Evolutionary conservation across 306 rosid species (phyloP).

Genomic region (Comarum palustre): DNA sequence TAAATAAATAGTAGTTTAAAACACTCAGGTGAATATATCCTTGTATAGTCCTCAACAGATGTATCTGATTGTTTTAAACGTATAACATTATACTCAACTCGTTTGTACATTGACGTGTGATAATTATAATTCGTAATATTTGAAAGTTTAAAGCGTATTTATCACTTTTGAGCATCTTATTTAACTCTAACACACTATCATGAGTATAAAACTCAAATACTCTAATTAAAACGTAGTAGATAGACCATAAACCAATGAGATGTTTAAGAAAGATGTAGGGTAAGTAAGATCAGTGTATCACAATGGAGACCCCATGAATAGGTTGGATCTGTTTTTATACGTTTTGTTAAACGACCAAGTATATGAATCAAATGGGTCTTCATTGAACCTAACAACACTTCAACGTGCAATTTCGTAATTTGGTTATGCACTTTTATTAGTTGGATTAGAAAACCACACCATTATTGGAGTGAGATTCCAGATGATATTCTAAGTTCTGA

Average conservation of each 20-base stretch:
- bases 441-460: background rate
- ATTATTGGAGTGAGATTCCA: slow-evolving; percentile 6
- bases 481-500: background rate
- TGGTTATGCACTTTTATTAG: background rate
- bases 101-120: rapidly evolving
- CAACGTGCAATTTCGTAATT: background rate
- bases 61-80: too few relatives aligned
- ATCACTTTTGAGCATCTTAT: background rate
- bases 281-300: background rate
- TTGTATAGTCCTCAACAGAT: too few relatives aligned
- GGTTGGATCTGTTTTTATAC: background rate
- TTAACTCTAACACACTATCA: background rate
- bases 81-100: background rate
- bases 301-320: background rate
- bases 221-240: background rate
- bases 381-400: background rate
- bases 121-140: background rate
- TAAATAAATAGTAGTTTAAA: too few relatives aligned
- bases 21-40: too few relatives aligned
- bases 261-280: background rate
- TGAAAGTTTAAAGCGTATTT: background rate
- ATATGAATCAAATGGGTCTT: background rate
- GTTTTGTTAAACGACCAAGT: background rate
- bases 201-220: background rate
- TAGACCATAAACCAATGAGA: background rate